Evolutionary conservation across 768 basidiomycete genomes (phyloP), one percentile per base, ranked within the genome.

Genomic region (Gloeopeniophorella convolvens): DNA sequence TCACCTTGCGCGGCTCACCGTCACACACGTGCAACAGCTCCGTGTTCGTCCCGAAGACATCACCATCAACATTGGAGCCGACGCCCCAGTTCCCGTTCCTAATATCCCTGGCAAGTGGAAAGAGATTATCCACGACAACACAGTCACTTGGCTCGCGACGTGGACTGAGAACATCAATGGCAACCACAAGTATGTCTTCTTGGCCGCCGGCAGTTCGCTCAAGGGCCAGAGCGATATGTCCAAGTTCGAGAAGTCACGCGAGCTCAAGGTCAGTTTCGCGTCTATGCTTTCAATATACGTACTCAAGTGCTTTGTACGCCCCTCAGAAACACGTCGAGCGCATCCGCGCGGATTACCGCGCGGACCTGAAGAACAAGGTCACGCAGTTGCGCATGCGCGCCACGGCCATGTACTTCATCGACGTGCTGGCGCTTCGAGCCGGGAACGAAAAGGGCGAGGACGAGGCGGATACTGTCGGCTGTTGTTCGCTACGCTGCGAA

Each of bases 391-490:
- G 96, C 28, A 95, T 98, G 68, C 84, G 95, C 21, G 96, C 96
- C n/a, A 98, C 95, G 1, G 89, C 96, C 13, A 89, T 99, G 85
- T 99, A 99, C 67, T 91, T 99, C 70, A 98, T 99, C 62, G 96
- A 99, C 69, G 82, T 82, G 62, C 77, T 97, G 30, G 96, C 96
- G 30, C 86, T 99, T 66, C 89, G 96, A 76, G 94, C 94, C 40
- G 96, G 96, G 57, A 98, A 98, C 69, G 96, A 99, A 72, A 99
- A 99, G 68, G 96, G 95, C 36, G 96, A 97, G 62, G 96, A 99
- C 59, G 96, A 98, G 68, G 96, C 96, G 1, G 96, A 99, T 65
- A 99, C 96, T 0, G 93, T 98, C 48, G 96, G 96, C 64, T 98
- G 96, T 70, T 99, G 96, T 67, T 99, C 96, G 4, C 72, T 99